These are phyloP conservation scores for Keithomyces neogunnii DNA, from an alignment of 2,329 filamentous ascomycete species.

Conservation along the genomic window DNA sequence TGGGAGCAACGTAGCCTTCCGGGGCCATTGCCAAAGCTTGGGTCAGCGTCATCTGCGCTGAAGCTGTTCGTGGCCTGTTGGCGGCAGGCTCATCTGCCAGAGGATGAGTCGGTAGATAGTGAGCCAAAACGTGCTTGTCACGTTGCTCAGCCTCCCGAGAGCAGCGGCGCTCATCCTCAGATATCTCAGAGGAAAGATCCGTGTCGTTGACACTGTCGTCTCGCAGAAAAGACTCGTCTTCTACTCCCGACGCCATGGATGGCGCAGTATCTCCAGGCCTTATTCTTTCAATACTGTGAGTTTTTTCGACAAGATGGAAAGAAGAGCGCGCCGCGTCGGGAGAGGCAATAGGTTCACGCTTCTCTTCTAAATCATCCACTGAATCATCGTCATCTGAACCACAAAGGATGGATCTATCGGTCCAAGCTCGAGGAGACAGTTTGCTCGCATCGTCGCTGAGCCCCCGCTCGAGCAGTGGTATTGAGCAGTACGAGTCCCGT, in stretches of 20 bases:
- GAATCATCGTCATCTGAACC: constrained; percentile 33
- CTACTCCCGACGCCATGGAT: constrained; percentile 9
- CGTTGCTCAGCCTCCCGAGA: constrained; percentile 33
- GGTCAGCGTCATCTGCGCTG: constrained; percentile 38
- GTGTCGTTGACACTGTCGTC: constrained; percentile 45
- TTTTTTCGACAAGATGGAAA: constrained; percentile 46
- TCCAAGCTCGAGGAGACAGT: constrained; percentile 29
- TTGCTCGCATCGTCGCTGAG: constrained; percentile 41
- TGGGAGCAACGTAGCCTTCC: background rate
- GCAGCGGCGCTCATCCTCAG: constrained; percentile 35
- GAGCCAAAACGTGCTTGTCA: constrained; percentile 11
- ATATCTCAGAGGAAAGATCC: constrained; percentile 57
- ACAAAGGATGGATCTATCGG: constrained; percentile 44
- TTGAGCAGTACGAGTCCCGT: constrained; percentile 66
- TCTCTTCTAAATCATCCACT: constrained; percentile 11
- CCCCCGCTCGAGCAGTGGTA: constrained; percentile 66
- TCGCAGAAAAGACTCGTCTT: constrained; percentile 37
- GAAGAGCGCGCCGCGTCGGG: constrained; percentile 31
- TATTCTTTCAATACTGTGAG: constrained; percentile 41
- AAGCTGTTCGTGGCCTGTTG: constrained; percentile 22
- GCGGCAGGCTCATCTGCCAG: constrained; percentile 9
- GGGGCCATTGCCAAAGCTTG: constrained; percentile 30
- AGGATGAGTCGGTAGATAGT: constrained; percentile 24
- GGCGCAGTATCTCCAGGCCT: constrained; percentile 25
- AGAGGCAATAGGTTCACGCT: constrained; percentile 5